A percentile compares a stretch with the other conserved stretches of the same genome.
Conservation (phyloP, 176 grass and related monocot genomes). For the Phoenix roebelenii region DNA sequence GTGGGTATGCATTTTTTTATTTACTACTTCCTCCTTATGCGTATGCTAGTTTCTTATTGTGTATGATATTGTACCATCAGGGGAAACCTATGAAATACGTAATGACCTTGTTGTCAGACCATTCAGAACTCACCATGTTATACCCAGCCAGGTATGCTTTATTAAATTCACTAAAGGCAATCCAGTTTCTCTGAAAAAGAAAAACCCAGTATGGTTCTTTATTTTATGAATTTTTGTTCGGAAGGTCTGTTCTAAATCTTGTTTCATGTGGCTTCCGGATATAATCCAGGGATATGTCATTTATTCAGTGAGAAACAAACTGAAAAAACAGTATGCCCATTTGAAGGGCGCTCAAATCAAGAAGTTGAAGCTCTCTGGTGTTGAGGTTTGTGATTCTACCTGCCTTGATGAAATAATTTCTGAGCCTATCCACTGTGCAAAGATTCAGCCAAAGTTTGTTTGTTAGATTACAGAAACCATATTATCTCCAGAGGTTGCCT, state of each 20-base stretch:
- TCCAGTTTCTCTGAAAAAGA: not conserved
- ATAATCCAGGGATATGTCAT: conserved; percentile 66
- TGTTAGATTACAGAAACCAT: conserved; percentile 69
- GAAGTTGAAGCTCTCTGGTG: conserved; percentile 72
- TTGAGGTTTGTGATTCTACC: conserved; percentile 43
- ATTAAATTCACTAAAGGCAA: conserved; percentile 13
- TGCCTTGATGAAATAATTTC: not conserved
- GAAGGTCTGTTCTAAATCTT: conserved; percentile 8
- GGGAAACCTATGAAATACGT: conserved; percentile 89
- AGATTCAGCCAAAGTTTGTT: too few relatives aligned
- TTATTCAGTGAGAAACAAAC: conserved; percentile 80
- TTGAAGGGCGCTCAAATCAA: conserved; percentile 78
- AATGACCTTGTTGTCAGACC: conserved; percentile 93
- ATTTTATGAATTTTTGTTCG: not conserved
- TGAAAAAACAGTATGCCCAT: conserved; percentile 78
- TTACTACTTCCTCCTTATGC: not conserved
- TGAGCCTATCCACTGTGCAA: too few relatives aligned
- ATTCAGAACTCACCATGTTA: conserved; percentile 79
- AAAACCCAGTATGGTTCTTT: not conserved
- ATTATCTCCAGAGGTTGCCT: conserved; percentile 83
- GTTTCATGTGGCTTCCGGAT: not conserved
- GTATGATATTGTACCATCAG: conserved; percentile 29
- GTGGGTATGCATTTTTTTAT: conserved; percentile 47
- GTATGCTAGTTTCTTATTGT: conserved; percentile 26
- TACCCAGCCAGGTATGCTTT: conserved; percentile 73